Conservation (phyloP, 306 rosid genomes). For the Trifolium dubium region DNA sequence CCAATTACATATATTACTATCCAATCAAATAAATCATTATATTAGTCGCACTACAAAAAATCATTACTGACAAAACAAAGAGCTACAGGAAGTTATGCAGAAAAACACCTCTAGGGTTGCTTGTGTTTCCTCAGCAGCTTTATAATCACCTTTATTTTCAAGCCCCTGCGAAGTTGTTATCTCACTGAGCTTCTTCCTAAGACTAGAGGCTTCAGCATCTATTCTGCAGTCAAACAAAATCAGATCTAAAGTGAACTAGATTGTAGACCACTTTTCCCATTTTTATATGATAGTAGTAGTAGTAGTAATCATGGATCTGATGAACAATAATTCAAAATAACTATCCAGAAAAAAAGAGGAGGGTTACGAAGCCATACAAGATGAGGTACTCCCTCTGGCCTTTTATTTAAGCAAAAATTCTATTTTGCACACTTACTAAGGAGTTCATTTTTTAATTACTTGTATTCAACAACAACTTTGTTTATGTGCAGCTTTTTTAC, state of each 20-base stretch:
- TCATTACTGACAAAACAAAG: slow-evolving; percentile 16
- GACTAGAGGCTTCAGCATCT: slow-evolving; percentile 69
- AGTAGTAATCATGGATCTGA: slow-evolving; percentile 9
- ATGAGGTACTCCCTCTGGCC: no score
- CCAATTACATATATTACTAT: slow-evolving; percentile 6
- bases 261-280: slow-evolving; percentile 26
- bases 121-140: slow-evolving; percentile 61
- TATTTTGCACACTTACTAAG: no score
- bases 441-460: no score
- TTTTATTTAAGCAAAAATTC: no score
- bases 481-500: no score
- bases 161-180: slow-evolving; percentile 55
- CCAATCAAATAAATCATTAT: slow-evolving; percentile 8
- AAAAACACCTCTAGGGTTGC: slow-evolving; percentile 73
- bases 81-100: slow-evolving; percentile 19
- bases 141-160: slow-evolving; percentile 53
- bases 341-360: background rate
- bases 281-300: slow-evolving; percentile 26
- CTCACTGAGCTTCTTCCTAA: slow-evolving; percentile 74
- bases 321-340: slow-evolving; percentile 17
- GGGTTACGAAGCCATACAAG: background rate
- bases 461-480: no score
- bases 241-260: slow-evolving; percentile 25
- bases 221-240: slow-evolving; percentile 69
- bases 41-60: slow-evolving; percentile 24